Base-by-base conservation (phyloP, 2,329 filamentous ascomycete species). In the Ploettnerulaceae sp. region DNA sequence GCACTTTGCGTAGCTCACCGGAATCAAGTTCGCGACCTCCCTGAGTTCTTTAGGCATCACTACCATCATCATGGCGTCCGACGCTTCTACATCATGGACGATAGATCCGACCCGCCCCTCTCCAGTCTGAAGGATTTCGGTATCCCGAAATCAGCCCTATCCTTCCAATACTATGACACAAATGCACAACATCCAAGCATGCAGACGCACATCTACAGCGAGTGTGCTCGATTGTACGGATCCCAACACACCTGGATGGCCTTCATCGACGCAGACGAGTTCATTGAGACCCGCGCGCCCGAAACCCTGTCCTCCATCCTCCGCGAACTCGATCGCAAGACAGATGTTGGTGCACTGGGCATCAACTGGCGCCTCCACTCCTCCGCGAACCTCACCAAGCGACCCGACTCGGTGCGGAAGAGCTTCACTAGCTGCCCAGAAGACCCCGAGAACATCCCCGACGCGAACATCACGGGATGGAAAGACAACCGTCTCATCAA, bases 301-400 rank as follows among this genome's bases (percentile, higher is more conserved):
- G 55, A 64, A 29, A 61, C 56, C 1, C 36, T 65, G 1, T 48
- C 55, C n/a, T 52, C 57, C 2, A 48, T 66, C n/a, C 48, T 66
- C n/a, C 54, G 45, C 18, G 46, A 31, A 4, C 54, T 59, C 3
- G 57, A 63, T 40, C 38, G 53, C 5, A 42, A 59, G 12, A 25
- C 47, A 6, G 38, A 49, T 6, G 53, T 62, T 12, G 63, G 63
- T 9, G 61, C 61, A 5, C 35, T 66, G 6, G 63, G 53, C 1
- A 48, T 65, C 8, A 64, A 63, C 49, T 64, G 64, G 61, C 52
- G 55, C n/a, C 57, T 63, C 37, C 64, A 66, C 51, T 64, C 56
- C 14, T 60, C 61, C 6, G 58, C 58, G 26, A 57, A 57, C 14
- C 52, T 59, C 1, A 48, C 64, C 1, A 60, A 41, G 8, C 56